Evolutionary conservation across 805 yeast genomes (phyloP).

Genomic region (Candida sanyiensis): DNA sequence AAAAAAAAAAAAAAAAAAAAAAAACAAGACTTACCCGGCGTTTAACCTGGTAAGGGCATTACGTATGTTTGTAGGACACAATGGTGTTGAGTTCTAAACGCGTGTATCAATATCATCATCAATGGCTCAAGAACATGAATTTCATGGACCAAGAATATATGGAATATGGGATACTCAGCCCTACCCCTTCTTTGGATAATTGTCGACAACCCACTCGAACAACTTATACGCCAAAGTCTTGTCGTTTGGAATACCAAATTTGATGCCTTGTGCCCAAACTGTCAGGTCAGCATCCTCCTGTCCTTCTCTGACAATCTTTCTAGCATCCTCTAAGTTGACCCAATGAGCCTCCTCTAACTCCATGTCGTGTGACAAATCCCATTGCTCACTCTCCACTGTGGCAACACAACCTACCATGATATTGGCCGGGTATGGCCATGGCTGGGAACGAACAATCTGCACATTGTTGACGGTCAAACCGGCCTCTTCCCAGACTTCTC

Average conservation of each 20-base stretch:
- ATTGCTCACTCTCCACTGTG: slow-evolving; percentile 55
- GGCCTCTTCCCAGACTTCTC: slow-evolving; percentile 95
- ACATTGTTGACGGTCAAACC: slow-evolving; percentile 61
- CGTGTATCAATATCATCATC: too few species aligned
- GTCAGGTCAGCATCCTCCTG: slow-evolving; percentile 20
- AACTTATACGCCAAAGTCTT: slow-evolving; percentile 23
- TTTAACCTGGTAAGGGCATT: too few species aligned
- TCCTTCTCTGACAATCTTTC: slow-evolving; percentile 31
- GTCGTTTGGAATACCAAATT: slow-evolving; percentile 23
- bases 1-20: too few species aligned
- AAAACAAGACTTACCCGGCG: too few species aligned
- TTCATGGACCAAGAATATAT: too few species aligned
- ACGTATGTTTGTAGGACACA: too few species aligned
- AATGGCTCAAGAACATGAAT: too few species aligned
- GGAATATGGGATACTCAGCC: too few species aligned
- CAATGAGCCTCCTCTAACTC: slow-evolving; percentile 83
- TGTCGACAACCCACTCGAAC: slow-evolving; percentile 22
- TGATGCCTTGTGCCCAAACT: slow-evolving; percentile 11
- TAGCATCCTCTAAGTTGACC: slow-evolving; percentile 57
- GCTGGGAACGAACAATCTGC: slow-evolving; percentile 68
- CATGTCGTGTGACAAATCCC: slow-evolving; percentile 70
- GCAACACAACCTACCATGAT: slow-evolving; percentile 90
- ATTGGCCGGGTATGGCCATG: slow-evolving; percentile 97
- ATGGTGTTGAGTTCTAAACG: too few species aligned
- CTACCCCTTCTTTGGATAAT: not conserved